Conservation (phyloP, 192 early-diverging fungal species). For the Coemansia sp. region DNA sequence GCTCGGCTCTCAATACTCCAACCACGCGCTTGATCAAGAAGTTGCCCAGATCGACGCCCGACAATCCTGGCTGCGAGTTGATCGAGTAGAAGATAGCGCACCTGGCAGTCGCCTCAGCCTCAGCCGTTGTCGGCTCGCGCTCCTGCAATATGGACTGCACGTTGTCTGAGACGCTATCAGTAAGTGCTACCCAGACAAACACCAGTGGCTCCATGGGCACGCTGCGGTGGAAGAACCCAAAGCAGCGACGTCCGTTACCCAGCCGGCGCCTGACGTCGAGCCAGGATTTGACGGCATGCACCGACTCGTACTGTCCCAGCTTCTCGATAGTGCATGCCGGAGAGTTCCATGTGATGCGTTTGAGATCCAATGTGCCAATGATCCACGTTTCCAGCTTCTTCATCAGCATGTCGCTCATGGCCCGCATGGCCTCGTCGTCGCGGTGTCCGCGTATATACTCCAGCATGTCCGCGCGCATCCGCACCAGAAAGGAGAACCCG, state of each 20-base stretch:
- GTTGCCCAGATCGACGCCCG: constrained; percentile 89
- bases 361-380: constrained; percentile 72
- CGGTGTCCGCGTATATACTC: constrained; percentile 36
- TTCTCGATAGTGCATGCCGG: constrained; percentile 79
- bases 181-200: constrained; percentile 87
- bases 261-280: constrained; percentile 78
- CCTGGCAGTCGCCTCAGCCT: constrained; percentile 47
- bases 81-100: constrained; percentile 95
- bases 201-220: constrained; percentile 80
- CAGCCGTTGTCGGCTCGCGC: constrained; percentile 35
- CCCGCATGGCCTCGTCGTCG: constrained; percentile 52
- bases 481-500: constrained; percentile 77
- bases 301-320: constrained; percentile 81
- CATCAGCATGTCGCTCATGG: constrained; percentile 66
- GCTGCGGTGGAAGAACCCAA: constrained; percentile 77
- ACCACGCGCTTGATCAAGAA: constrained; percentile 90
- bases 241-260: constrained; percentile 72
- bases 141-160: constrained; percentile 70
- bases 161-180: constrained; percentile 59
- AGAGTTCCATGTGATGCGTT: constrained; percentile 80
- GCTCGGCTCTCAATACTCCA: constrained; percentile 64
- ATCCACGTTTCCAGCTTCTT: constrained; percentile 73
- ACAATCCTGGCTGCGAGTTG: constrained; percentile 79
- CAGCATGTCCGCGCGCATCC: constrained; percentile 74
- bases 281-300: constrained; percentile 82